Base-by-base conservation (phyloP, 768 basidiomycete species). In the Pleurotus citrinopileatus region DNA sequence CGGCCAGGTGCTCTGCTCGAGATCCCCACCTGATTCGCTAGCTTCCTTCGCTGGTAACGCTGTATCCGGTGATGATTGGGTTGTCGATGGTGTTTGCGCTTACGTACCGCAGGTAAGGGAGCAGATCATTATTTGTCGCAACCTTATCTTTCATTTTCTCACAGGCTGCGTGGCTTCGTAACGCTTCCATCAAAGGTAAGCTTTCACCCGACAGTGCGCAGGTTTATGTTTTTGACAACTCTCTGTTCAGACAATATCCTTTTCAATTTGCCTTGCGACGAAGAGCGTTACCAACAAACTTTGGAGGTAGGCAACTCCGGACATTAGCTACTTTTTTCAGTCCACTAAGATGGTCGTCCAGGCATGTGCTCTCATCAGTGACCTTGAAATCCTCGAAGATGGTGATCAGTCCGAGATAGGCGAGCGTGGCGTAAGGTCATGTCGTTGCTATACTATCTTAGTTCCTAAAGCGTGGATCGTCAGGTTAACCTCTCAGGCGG, bases 371-470 rank as follows among this genome's bases (percentile, higher is more conserved):
- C 73, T 94, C 19, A 71, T 86, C 19, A 80, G 75, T 53, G 91
- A 94, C 62, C 73, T 94, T 28, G 80, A 84, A 46, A 91, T 94
- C 53, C 73, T 94, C 13, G 92, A 94, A 64, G 91, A 94, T 60
- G 90, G 91, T 1, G 91, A 94, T 59, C 85, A 89, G 59, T 84
- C 90, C 0, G 91, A 94, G 67, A 92, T 93, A 52, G 91, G 91
- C 17, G 91, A 93, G 72, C 84, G 89, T 27, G 91, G 91, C 22
- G 90, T 90, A 63, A 43, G 73, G 62, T 44, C 4, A 40, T 36
- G 59, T 63, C 7, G 19, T n/a, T n/a, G n/a, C n/a, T n/a, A n/a
- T 20, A 19, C 6, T 19, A 13, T 51, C 10, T 12, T 13, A 22
- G 20, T 19, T 37, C n/a, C 53, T 55, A 12, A 57, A 76, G 74